These are phyloP conservation scores for Eucalyptus pauciflora DNA, from an alignment of 345 rosid species.

Conservation along the genomic window DNA sequence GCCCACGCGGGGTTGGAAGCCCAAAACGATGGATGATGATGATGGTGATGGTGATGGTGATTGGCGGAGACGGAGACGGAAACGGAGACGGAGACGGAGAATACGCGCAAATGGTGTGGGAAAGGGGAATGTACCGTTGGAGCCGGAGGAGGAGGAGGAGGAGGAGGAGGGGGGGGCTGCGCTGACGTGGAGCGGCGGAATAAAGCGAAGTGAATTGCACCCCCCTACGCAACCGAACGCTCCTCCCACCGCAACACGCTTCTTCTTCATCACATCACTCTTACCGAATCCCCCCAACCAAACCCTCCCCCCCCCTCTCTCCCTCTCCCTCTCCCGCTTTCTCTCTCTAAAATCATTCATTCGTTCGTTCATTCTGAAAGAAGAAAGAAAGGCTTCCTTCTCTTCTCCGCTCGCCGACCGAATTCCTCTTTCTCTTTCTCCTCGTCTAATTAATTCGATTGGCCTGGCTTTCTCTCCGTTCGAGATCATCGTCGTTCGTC, in stretches of 20 bases:
- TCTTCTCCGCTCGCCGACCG: neutral
- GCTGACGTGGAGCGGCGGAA: neutral
- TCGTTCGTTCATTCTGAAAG: neutral
- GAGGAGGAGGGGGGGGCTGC: no score
- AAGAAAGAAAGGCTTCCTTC: neutral
- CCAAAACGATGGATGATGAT: neutral
- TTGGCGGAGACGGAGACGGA: neutral
- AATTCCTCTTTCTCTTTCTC: neutral
- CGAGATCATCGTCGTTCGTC: neutral
- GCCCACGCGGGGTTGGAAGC: neutral
- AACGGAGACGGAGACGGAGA: neutral
- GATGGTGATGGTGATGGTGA: neutral
- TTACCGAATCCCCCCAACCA: neutral
- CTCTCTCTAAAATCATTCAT: neutral
- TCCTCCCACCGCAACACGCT: neutral
- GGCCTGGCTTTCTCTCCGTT: neutral
- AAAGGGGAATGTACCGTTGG: neutral
- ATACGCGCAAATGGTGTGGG: neutral
- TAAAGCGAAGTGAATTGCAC: neutral
- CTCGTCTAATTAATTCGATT: neutral
- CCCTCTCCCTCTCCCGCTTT: neutral
- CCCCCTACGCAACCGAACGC: neutral
- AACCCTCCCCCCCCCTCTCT: neutral
- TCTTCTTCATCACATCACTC: neutral
- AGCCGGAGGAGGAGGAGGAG: no score